These are phyloP conservation scores for Parmales sp. DNA, from an alignment of 108 stramenopile species.

Conservation along the genomic window DNA sequence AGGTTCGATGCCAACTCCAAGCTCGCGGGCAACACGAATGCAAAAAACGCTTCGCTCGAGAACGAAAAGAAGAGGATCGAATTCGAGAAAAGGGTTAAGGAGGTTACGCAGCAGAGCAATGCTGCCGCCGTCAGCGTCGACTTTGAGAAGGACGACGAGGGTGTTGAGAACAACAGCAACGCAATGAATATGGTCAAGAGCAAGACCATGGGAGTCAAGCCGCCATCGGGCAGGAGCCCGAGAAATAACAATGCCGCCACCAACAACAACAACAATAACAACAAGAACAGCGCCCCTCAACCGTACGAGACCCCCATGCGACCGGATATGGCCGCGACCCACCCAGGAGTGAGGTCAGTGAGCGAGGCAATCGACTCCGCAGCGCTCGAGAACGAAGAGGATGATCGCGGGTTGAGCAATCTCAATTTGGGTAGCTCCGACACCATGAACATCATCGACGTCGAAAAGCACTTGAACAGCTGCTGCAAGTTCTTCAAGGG, in stretches of 20 bases:
- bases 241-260: not conserved
- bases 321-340: conserved; percentile 10
- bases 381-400: not conserved
- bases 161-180: conserved; percentile 1
- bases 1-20: not conserved
- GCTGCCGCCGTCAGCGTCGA: conserved; percentile 1
- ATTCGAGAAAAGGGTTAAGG: conserved; percentile 8
- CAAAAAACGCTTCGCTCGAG: not conserved
- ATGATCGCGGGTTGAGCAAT: too few species aligned
- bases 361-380: not conserved
- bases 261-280: too few species aligned
- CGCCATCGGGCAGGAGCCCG: not conserved
- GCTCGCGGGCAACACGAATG: not conserved
- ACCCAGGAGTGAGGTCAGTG: not conserved
- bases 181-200: not conserved
- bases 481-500: conserved; percentile 14
- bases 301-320: conserved; percentile 9
- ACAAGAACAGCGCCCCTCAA: too few species aligned
- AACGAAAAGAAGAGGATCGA: conserved; percentile 9
- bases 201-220: not conserved
- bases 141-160: not conserved
- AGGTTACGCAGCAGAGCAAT: conserved; percentile 6
- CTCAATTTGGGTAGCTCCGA: too few species aligned
- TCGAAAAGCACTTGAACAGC: not conserved
- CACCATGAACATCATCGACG: conserved; percentile 8